Percentiles rank a stretch among this genome's conserved stretches.
These are phyloP conservation scores for Aspergillus pseudoterreus DNA, from an alignment of 2,329 filamentous ascomycete species.

Conservation along the genomic window DNA sequence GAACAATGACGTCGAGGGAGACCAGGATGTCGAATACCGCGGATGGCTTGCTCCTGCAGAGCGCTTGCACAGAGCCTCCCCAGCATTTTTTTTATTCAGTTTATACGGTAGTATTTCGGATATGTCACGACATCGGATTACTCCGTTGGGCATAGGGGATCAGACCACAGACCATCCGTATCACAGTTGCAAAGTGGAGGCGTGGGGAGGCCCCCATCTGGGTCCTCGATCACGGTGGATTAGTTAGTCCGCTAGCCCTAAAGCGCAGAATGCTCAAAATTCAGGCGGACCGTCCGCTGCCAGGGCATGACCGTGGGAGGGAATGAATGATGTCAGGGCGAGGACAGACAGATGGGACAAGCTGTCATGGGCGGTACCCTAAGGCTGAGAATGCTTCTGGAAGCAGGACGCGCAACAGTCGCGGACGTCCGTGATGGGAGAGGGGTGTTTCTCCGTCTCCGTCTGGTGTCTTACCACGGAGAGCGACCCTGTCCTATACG, in stretches of 20 bases:
- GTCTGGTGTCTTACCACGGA: neutral
- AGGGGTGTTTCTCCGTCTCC: slow-evolving; percentile 1
- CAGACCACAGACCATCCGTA: slow-evolving; percentile 11
- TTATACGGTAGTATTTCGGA: too few relatives aligned
- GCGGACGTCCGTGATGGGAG: neutral
- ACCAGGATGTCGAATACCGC: too few relatives aligned
- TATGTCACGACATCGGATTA: neutral
- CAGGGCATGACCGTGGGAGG: neutral
- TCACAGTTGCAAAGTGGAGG: slow-evolving; percentile 15
- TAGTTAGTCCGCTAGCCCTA: slow-evolving; percentile 1
- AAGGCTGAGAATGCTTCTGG: slow-evolving; percentile 9
- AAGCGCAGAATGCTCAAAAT: slow-evolving; percentile 3
- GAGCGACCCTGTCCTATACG: neutral
- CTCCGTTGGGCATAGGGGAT: slow-evolving; percentile 6
- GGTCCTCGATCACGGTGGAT: slow-evolving; percentile 1
- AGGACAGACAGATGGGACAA: neutral
- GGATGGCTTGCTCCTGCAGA: too few relatives aligned
- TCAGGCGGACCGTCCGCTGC: neutral
- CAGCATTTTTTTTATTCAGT: too few relatives aligned
- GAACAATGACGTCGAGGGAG: too few relatives aligned
- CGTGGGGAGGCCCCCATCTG: slow-evolving; percentile 14
- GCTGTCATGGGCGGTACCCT: slow-evolving; percentile 7
- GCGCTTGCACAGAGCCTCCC: neutral
- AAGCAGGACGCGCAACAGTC: slow-evolving; percentile 3
- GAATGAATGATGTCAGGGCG: slow-evolving; percentile 9